Evolutionary conservation across 495 filamentous ascomycete species (phyloP).

Genomic region (Parachaetomium inaequale): DNA sequence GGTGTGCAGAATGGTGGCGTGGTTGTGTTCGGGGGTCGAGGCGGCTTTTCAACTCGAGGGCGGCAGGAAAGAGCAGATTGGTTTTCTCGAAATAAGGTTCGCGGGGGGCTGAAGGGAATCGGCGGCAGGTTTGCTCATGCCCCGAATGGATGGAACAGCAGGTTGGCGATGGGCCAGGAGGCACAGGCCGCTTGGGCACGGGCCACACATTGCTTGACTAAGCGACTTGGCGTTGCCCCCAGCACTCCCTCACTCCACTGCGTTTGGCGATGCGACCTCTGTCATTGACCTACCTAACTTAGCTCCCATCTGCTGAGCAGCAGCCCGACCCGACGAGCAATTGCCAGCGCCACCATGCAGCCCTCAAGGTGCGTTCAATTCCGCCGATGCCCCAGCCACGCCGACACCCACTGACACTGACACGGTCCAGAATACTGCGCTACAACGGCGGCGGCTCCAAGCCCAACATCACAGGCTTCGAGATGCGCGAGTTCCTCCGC

Average conservation of each 20-base stretch:
- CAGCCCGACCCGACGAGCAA: conserved; percentile 21
- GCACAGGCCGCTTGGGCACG: conserved; percentile 14
- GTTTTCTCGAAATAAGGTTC: background rate
- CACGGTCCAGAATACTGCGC: conserved; percentile 36
- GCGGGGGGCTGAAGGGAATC: conserved; percentile 4
- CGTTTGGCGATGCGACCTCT: conserved; percentile 9
- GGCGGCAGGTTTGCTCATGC: conserved; percentile 13
- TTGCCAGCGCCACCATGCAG: conserved; percentile 40
- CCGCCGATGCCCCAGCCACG: background rate
- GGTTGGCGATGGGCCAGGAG: conserved; percentile 7
- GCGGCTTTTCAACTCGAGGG: background rate
- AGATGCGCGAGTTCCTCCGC: conserved; percentile 66
- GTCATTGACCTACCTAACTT: background rate
- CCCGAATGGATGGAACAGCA: conserved; percentile 4
- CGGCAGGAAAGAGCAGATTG: background rate
- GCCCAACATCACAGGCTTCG: conserved; percentile 81
- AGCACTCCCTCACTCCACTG: background rate
- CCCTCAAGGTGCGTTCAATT: conserved; percentile 38
- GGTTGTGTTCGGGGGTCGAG: background rate
- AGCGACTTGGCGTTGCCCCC: conserved; percentile 11
- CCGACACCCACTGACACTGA: conserved; percentile 2
- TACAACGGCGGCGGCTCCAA: conserved; percentile 45
- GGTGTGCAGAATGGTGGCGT: background rate
- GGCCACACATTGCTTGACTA: conserved; percentile 6
- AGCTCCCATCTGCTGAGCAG: conserved; percentile 11